Percentiles rank a stretch among this genome's conserved stretches.
Evolutionary conservation across 2,329 filamentous ascomycete genomes (phyloP).

Genomic region (Calycina marina): DNA sequence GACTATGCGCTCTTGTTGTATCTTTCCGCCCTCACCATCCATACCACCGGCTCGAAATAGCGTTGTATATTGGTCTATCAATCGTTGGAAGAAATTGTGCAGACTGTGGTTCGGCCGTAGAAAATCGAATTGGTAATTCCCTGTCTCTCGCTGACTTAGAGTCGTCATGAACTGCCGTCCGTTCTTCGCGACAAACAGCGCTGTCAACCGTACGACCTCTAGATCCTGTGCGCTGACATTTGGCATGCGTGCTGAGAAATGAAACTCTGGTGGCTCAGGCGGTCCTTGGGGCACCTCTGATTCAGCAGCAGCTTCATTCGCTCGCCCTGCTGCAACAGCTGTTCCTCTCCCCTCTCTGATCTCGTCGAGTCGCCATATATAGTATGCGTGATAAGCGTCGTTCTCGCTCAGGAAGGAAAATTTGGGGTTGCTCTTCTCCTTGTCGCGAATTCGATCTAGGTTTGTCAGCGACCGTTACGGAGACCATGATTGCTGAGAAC

Average conservation of each 20-base stretch:
- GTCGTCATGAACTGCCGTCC: slow-evolving; percentile 84
- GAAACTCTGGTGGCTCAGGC: slow-evolving; percentile 70
- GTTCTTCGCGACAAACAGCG: slow-evolving; percentile 84
- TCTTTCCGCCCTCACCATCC: slow-evolving; percentile 45
- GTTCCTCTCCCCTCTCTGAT: slow-evolving; percentile 74
- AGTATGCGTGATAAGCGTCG: slow-evolving; percentile 80
- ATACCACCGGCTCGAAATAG: slow-evolving; percentile 55
- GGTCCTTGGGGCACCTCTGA: slow-evolving; percentile 66
- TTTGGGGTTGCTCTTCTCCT: slow-evolving; percentile 73
- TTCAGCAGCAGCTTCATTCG: slow-evolving; percentile 42
- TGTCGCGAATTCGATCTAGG: slow-evolving; percentile 68
- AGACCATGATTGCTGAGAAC: not conserved
- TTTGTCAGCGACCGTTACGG: slow-evolving; percentile 13
- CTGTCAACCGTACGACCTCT: slow-evolving; percentile 59
- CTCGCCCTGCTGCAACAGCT: slow-evolving; percentile 59
- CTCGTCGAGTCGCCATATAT: slow-evolving; percentile 79
- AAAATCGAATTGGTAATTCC: slow-evolving; percentile 94
- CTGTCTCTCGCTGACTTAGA: slow-evolving; percentile 73
- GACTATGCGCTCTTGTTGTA: slow-evolving; percentile 56
- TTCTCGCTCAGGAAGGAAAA: slow-evolving; percentile 72
- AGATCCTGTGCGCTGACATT: slow-evolving; percentile 93
- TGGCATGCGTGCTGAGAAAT: slow-evolving; percentile 92
- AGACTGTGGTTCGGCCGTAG: slow-evolving; percentile 88
- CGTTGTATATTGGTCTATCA: slow-evolving; percentile 87
- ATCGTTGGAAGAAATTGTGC: slow-evolving; percentile 85